Conservation (phyloP, 306 rosid genomes). For the Crataegus laevigata region DNA sequence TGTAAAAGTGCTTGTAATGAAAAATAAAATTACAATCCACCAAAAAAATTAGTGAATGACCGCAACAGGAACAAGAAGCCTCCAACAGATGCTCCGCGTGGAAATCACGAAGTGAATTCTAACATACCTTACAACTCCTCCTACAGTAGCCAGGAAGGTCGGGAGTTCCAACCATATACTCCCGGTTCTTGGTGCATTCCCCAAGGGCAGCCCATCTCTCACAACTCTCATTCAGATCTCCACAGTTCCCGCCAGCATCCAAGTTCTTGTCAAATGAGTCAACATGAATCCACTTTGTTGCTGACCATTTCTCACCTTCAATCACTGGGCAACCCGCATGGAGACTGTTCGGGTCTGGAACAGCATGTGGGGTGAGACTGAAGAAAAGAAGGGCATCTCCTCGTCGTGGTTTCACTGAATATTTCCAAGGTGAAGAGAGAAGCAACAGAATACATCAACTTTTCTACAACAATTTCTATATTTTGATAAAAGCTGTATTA, state of each 20-base stretch:
- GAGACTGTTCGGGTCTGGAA: slow-evolving; percentile 76
- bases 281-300: slow-evolving; percentile 96
- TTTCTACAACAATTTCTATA: background rate
- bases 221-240: slow-evolving; percentile 66
- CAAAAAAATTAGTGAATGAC: slow-evolving; percentile 1
- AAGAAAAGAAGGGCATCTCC: slow-evolving; percentile 99
- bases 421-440: slow-evolving; percentile 9
- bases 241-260: slow-evolving; percentile 49
- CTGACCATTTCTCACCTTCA: slow-evolving; percentile 99
- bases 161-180: slow-evolving; percentile 80
- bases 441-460: background rate
- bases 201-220: slow-evolving; percentile 96
- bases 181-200: slow-evolving; percentile 78
- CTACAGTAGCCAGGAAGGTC: slow-evolving; percentile 90
- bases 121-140: slow-evolving; percentile 82
- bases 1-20: slow-evolving; percentile 9
- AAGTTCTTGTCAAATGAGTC: slow-evolving; percentile 67
- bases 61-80: slow-evolving; percentile 9
- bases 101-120: slow-evolving; percentile 19
- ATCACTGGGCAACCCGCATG: slow-evolving; percentile 94
- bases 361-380: slow-evolving; percentile 69
- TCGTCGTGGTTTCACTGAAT: slow-evolving; percentile 75
- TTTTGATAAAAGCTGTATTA: background rate
- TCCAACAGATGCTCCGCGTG: background rate
- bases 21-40: slow-evolving; percentile 13